A percentile compares a stretch with the other conserved stretches of the same genome.
phyloP scores from a whole-genome alignment of 257 asterid species.

The Rehmannia glutinosa region DNA sequence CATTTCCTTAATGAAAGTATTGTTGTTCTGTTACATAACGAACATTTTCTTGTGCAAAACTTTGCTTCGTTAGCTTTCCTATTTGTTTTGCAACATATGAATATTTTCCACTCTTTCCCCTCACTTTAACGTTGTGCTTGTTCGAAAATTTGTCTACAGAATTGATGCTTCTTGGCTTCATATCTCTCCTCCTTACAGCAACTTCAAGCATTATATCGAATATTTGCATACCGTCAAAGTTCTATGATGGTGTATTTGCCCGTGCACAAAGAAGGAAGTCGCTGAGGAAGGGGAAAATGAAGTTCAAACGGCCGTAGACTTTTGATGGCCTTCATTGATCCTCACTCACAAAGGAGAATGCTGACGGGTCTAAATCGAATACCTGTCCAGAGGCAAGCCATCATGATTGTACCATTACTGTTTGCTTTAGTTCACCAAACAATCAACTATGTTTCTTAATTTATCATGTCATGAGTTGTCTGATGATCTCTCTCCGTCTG shows the following conservation, averaged over 20 bases:
- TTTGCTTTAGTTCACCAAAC: too few species aligned
- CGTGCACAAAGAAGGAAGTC: conserved; percentile 65
- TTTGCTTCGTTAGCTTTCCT: too few species aligned
- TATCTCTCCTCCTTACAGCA: conserved; percentile 91
- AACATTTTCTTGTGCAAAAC: not conserved
- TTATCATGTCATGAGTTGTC: too few species aligned
- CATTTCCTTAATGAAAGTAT: not conserved
- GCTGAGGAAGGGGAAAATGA: conserved; percentile 42
- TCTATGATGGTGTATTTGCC: conserved; percentile 72
- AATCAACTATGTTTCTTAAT: too few species aligned
- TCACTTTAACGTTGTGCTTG: not conserved
- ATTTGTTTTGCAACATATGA: not conserved
- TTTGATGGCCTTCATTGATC: conserved; percentile 40
- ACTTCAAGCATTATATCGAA: conserved; percentile 85
- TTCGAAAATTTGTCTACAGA: conserved; percentile 42
- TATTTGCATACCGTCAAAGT: conserved; percentile 84
- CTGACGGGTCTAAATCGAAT: conserved; percentile 56
- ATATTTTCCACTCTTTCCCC: not conserved
- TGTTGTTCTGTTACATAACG: too few species aligned
- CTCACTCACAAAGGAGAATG: conserved; percentile 49
- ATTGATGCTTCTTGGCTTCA: conserved; percentile 98
- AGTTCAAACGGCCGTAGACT: conserved; percentile 51
- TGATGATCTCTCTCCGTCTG: too few species aligned
- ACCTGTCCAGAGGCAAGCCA: conserved; percentile 68
- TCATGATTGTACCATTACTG: too few species aligned